Conservation (phyloP, 2,329 filamentous ascomycete genomes). For the Trichoderma lentiforme region DNA sequence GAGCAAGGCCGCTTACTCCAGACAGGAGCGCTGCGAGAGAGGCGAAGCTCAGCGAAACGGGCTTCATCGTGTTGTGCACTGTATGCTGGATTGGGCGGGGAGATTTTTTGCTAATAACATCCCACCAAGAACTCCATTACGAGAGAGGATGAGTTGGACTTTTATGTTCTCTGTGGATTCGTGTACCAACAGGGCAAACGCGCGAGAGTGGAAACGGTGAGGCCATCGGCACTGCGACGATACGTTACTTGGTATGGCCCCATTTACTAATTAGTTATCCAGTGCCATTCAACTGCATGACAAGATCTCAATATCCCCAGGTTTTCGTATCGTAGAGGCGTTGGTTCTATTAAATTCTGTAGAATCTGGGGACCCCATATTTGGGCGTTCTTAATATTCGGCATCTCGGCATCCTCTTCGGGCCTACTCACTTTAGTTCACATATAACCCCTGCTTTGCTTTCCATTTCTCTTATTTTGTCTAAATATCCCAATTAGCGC, state of each 20-base stretch:
- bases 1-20: not conserved
- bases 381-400: not conserved
- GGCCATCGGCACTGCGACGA: not conserved
- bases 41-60: not conserved
- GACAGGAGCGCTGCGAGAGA: not conserved
- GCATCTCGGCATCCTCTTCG: slow-evolving; percentile 2
- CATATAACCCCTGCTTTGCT: not conserved
- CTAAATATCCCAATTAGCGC: not conserved
- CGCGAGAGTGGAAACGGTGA: not conserved
- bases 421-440: not conserved
- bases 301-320: not conserved
- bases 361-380: slow-evolving; percentile 6
- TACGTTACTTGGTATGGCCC: not conserved
- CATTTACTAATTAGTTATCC: not conserved
- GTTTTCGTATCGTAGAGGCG: not conserved
- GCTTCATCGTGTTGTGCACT: not conserved
- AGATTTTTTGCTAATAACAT: not conserved
- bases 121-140: no score
- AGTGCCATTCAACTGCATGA: not conserved
- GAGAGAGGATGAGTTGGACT: not conserved
- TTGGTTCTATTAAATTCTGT: not conserved
- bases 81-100: no score
- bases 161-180: not conserved
- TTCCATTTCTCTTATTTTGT: not conserved
- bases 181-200: not conserved